These are phyloP conservation scores for Crepidotus variabilis DNA, from an alignment of 768 basidiomycete species.

Conservation along the genomic window DNA sequence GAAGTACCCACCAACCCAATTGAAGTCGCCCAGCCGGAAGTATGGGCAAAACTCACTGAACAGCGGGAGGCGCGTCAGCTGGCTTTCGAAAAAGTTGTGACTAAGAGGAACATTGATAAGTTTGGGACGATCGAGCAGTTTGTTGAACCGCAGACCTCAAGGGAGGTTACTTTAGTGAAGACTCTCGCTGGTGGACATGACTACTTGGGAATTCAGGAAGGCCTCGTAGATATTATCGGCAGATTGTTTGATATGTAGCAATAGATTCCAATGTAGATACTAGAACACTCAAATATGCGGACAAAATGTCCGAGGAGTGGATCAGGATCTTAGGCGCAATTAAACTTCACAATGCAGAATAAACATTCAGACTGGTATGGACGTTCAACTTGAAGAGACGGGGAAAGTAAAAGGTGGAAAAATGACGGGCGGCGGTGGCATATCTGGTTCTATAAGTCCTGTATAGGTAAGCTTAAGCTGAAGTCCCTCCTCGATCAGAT, in stretches of 20 bases:
- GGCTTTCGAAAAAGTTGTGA: conserved; percentile 42
- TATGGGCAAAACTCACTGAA: conserved; percentile 40
- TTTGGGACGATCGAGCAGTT: conserved; percentile 64
- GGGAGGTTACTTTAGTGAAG: conserved; percentile 57
- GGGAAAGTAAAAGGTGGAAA: too few relatives aligned
- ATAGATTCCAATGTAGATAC: not conserved
- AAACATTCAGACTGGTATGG: too few relatives aligned
- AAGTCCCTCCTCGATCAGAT: too few relatives aligned
- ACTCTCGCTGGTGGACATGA: conserved; percentile 63
- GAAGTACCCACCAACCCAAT: conserved; percentile 22
- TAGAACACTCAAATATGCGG: too few relatives aligned
- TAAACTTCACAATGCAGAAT: too few relatives aligned
- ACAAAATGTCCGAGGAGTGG: too few relatives aligned
- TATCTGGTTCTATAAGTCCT: too few relatives aligned
- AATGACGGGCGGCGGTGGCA: too few relatives aligned
- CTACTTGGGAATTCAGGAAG: conserved; percentile 60
- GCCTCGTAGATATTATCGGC: conserved; percentile 64
- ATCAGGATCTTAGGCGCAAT: too few relatives aligned
- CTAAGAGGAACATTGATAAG: conserved; percentile 39
- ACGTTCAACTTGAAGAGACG: too few relatives aligned
- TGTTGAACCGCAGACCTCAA: conserved; percentile 23
- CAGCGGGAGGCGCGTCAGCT: conserved; percentile 36
- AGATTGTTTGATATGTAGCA: conserved; percentile 26
- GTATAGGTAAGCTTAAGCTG: too few relatives aligned
- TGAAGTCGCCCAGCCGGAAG: conserved; percentile 24